Base-by-base conservation (phyloP, 352 stramenopile species). In the Phytophthora tentaculata region DNA sequence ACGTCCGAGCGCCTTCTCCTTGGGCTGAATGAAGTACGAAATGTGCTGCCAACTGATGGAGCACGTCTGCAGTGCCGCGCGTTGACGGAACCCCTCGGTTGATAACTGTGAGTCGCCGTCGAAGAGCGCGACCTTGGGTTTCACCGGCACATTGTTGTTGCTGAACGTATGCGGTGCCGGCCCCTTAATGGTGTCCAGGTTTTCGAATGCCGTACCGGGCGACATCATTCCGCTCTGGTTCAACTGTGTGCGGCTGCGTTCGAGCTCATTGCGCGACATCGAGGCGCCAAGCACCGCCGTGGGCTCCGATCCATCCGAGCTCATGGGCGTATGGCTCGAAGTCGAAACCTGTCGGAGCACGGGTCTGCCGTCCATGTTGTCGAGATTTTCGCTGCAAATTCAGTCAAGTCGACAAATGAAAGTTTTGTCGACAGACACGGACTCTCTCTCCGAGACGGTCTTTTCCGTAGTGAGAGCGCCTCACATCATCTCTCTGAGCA, bases 1-100 rank as follows among this genome's bases (percentile, higher is more conserved):
- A 39, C 64, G 61, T 29, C 32, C 37, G 9, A 61, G 26, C 14
- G 44, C 47, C 24, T 61, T 73, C 47, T 74, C 62, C 51, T 73
- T 73, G 10, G 71, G 67, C n/a, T 81, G 64, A 14, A 90, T 79
- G 14, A 77, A 79, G 66, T 80, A 90, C 50, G 77, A 81, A 52
- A 91, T 71, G 70, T 89, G 86, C 67, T 82, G 71, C 83, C 83
- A 91, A 74, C 81, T 90, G 53, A 91, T 77, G 17, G 71, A 77
- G 53, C 83, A 91, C 51, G 74, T 74, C 28, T 83, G 75, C 12
- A 73, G 23, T 5, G 67, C 71, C n/a, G 71, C 67, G 5, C 71
- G 67, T 39, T 75, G 67, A 7, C 58, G 67, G 50, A 73, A 70
- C 1, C 71, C 71, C 26, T 75, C 61, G 48, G 71, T 76, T 24